A percentile compares a stretch with the other conserved stretches of the same genome.
Conservation (phyloP, 768 basidiomycete species). For the Roridomyces roridus region DNA sequence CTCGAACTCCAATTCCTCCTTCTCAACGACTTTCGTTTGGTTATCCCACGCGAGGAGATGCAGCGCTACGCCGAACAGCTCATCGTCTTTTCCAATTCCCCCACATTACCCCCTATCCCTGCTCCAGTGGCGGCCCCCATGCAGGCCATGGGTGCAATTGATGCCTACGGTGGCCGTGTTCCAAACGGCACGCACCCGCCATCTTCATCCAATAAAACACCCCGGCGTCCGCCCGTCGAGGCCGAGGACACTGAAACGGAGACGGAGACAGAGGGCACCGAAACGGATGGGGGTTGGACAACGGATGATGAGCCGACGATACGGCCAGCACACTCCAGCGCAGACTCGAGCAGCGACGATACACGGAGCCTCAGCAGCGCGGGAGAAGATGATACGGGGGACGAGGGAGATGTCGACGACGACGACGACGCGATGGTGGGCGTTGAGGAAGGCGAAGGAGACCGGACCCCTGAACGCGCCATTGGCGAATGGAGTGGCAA, state of each 20-base stretch:
- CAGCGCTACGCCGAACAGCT: constrained; percentile 94
- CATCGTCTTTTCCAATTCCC: constrained; percentile 65
- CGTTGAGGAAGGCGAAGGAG: constrained; percentile 22
- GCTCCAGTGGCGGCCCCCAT: constrained; percentile 41
- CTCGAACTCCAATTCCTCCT: constrained; percentile 97
- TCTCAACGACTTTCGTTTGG: constrained; percentile 92
- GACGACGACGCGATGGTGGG: constrained; percentile 22
- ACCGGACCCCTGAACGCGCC: constrained; percentile 31
- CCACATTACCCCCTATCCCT: constrained; percentile 27
- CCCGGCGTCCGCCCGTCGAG: constrained; percentile 27
- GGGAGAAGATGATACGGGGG: constrained; percentile 30
- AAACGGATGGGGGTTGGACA: constrained; percentile 61
- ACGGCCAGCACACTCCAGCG: constrained; percentile 47
- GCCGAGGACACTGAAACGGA: constrained; percentile 29
- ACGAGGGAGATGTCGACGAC: constrained; percentile 37
- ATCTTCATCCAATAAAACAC: constrained; percentile 12
- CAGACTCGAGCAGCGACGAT: constrained; percentile 31
- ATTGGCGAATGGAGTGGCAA: constrained; percentile 14
- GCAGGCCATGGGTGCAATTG: constrained; percentile 61
- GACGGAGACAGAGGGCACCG: constrained; percentile 43
- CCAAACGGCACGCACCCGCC: constrained; percentile 18
- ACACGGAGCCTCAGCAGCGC: constrained; percentile 31
- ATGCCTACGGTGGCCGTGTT: constrained; percentile 53
- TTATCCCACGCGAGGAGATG: constrained; percentile 90
- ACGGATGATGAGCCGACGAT: constrained; percentile 89